A percentile compares a stretch with the other conserved stretches of the same genome.
These are phyloP conservation scores for Aspergillus fischeri DNA, from an alignment of 2,329 filamentous ascomycete species.

Conservation along the genomic window DNA sequence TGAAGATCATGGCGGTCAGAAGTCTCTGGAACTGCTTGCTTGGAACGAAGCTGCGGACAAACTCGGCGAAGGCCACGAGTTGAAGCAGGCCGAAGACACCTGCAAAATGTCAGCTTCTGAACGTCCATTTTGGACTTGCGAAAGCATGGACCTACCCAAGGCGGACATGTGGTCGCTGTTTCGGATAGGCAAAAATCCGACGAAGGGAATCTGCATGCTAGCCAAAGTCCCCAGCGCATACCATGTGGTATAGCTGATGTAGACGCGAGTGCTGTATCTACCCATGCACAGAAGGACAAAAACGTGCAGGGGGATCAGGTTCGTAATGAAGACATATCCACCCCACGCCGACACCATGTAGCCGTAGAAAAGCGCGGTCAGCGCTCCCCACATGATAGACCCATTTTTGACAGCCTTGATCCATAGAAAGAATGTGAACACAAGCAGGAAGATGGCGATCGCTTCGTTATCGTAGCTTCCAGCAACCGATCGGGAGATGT, in stretches of 20 bases:
- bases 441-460: constrained; percentile 96
- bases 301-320: constrained; percentile 87
- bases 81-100: constrained; percentile 95
- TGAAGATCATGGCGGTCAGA: constrained; percentile 69
- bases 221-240: constrained; percentile 93
- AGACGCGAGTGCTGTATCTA: constrained; percentile 86
- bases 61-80: constrained; percentile 87
- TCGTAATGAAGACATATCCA: constrained; percentile 99
- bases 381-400: constrained; percentile 91
- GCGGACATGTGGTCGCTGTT: constrained; percentile 99
- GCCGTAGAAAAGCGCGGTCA: constrained; percentile 94
- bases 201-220: constrained; percentile 99
- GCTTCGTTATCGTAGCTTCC: constrained; percentile 99
- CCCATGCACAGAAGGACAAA: constrained; percentile 97
- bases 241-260: constrained; percentile 97
- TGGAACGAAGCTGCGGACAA: constrained; percentile 79
- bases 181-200: constrained; percentile 92
- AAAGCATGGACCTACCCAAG: constrained; percentile 58
- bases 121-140: background rate
- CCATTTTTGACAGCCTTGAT: constrained; percentile 97
- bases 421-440: constrained; percentile 98
- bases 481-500: constrained; percentile 95
- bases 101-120: constrained; percentile 34
- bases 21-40: constrained; percentile 93
- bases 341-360: constrained; percentile 99